These are phyloP conservation scores for Beauveria brongniartii DNA, from an alignment of 2,329 filamentous ascomycete species.

Conservation along the genomic window DNA sequence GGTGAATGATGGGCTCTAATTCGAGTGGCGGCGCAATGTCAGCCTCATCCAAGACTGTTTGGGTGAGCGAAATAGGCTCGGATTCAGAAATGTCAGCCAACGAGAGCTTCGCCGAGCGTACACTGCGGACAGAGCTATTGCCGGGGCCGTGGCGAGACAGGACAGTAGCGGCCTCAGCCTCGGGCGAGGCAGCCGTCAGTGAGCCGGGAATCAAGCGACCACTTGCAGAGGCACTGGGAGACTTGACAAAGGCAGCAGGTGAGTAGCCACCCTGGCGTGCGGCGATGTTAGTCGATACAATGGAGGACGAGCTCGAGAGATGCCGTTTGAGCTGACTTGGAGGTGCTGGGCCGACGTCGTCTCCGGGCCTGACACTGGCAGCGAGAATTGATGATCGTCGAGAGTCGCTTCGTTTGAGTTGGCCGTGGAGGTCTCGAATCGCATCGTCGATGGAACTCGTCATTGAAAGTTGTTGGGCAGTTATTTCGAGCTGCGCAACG, in stretches of 20 bases:
- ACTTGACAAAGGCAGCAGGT: constrained; percentile 59
- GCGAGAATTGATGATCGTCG: constrained; percentile 55
- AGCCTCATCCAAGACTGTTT: constrained; percentile 45
- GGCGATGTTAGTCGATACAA: constrained; percentile 59
- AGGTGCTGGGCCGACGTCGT: constrained; percentile 16
- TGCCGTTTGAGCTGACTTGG: constrained; percentile 30
- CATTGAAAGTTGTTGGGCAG: constrained; percentile 65
- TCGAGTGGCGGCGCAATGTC: constrained; percentile 33
- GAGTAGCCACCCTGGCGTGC: constrained; percentile 65
- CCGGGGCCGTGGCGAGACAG: constrained; percentile 46
- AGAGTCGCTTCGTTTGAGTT: constrained; percentile 63
- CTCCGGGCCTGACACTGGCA: constrained; percentile 30
- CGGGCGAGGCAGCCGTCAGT: constrained; percentile 33
- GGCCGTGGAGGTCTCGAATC: constrained; percentile 63
- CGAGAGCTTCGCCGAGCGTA: constrained; percentile 41
- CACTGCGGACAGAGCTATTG: constrained; percentile 45
- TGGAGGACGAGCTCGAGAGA: constrained; percentile 48
- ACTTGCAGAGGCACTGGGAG: constrained; percentile 55
- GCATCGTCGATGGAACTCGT: constrained; percentile 71
- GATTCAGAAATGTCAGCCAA: constrained; percentile 51
- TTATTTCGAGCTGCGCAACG: constrained; percentile 66
- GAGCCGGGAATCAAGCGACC: constrained; percentile 48
- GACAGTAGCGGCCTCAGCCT: constrained; percentile 31
- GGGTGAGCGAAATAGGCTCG: constrained; percentile 43
- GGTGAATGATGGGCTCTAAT: constrained; percentile 5